These are phyloP conservation scores for Stellera chamaejasme DNA, from an alignment of 345 rosid species.

Conservation along the genomic window DNA sequence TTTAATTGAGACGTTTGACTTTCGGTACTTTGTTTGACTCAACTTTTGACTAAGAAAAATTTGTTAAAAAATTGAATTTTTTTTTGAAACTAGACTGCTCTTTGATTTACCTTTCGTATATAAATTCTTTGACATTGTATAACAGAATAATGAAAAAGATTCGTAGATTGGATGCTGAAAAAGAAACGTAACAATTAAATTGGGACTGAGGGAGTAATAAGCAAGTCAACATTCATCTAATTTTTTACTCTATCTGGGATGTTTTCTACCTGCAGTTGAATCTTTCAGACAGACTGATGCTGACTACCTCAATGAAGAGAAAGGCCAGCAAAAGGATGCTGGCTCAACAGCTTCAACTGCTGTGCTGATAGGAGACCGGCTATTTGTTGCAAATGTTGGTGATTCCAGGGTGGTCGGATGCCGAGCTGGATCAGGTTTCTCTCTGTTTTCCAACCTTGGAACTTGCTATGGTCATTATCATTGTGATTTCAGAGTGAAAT, in stretches of 20 bases:
- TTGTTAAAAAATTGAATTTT: too few relatives aligned
- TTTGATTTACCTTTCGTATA: too few relatives aligned
- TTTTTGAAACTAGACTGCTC: too few relatives aligned
- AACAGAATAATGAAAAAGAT: too few relatives aligned
- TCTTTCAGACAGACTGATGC: slow-evolving; percentile 36
- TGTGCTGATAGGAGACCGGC: slow-evolving; percentile 34
- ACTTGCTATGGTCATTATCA: not conserved
- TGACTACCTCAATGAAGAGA: slow-evolving; percentile 34
- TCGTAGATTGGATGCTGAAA: too few relatives aligned
- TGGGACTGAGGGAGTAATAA: too few relatives aligned
- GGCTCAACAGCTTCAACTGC: slow-evolving; percentile 59
- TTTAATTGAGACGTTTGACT: too few relatives aligned
- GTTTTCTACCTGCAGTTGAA: slow-evolving; percentile 28
- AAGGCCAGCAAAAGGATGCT: slow-evolving; percentile 35
- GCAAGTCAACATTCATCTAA: too few relatives aligned
- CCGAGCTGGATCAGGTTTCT: slow-evolving; percentile 43
- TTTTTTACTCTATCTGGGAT: not conserved
- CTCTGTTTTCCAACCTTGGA: not conserved
- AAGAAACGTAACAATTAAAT: too few relatives aligned
- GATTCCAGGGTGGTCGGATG: slow-evolving; percentile 55
- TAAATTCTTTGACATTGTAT: too few relatives aligned
- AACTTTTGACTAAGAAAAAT: too few relatives aligned
- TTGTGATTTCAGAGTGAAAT: not conserved
- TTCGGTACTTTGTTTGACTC: too few relatives aligned
- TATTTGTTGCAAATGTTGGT: slow-evolving; percentile 61